These are phyloP conservation scores for Lotus japonicus DNA, from an alignment of 306 rosid genomes.

Conservation along the genomic window DNA sequence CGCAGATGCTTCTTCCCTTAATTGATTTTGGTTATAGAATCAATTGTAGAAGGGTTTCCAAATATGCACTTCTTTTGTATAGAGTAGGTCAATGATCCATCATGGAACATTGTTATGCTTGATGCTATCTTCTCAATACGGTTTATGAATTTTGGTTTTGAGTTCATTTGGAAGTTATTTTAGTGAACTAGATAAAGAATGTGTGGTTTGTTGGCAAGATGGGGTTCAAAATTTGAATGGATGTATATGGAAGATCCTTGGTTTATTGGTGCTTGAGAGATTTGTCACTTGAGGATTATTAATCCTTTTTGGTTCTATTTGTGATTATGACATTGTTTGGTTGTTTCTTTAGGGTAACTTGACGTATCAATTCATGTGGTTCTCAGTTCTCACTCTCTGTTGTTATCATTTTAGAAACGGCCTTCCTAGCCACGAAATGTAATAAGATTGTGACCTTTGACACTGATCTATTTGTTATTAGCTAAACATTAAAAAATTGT, in stretches of 20 bases:
- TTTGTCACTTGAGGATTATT: not conserved
- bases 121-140: constrained; percentile 9
- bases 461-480: too few species aligned
- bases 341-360: not conserved
- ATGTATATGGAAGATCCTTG: not conserved
- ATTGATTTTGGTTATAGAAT: too few species aligned
- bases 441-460: not conserved
- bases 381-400: too few species aligned
- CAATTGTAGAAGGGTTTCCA: too few species aligned
- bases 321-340: not conserved
- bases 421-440: too few species aligned
- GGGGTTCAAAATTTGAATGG: not conserved
- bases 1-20: too few species aligned
- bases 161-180: not conserved
- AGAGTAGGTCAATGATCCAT: constrained; percentile 21
- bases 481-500: too few species aligned
- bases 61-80: constrained; percentile 9
- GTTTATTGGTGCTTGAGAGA: not conserved
- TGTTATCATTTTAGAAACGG: not conserved
- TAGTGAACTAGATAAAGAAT: not conserved
- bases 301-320: too few species aligned
- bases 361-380: too few species aligned
- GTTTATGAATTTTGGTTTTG: constrained; percentile 9
- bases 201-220: too few species aligned
- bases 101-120: not conserved